Conservation (phyloP, 441 rosid genomes). For the Biscutella auriculata region DNA sequence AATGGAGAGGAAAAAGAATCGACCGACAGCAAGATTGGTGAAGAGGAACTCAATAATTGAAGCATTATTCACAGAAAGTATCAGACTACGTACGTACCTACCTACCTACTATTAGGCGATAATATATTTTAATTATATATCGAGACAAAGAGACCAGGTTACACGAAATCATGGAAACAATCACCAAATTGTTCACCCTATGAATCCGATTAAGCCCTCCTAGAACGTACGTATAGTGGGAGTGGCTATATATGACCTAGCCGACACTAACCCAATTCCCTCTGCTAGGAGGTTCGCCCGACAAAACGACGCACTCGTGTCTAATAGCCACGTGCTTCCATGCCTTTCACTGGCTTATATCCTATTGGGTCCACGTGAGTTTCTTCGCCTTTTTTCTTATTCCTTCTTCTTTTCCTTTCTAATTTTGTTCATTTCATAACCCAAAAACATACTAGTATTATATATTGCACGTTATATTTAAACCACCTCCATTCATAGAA, state of each 20-base stretch:
- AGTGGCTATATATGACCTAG: slow-evolving; percentile 11
- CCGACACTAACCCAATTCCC: too few relatives aligned
- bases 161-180: slow-evolving; percentile 22
- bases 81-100: too few relatives aligned
- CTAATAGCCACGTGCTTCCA: slow-evolving; percentile 43
- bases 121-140: background rate
- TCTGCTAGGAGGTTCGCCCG: slow-evolving; percentile 47
- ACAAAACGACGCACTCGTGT: slow-evolving; percentile 45
- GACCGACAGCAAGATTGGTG: slow-evolving; percentile 16
- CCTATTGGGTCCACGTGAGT: slow-evolving; percentile 73
- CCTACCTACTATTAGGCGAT: background rate
- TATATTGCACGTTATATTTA: too few relatives aligned
- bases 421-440: background rate
- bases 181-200: background rate
- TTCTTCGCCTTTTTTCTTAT: slow-evolving; percentile 2
- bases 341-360: slow-evolving; percentile 20
- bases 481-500: background rate
- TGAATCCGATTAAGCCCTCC: too few relatives aligned
- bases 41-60: slow-evolving; percentile 9
- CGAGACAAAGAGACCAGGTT: slow-evolving; percentile 21
- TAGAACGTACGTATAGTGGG: too few relatives aligned
- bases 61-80: slow-evolving; percentile 10
- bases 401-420: background rate
- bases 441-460: background rate
- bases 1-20: background rate